Evolutionary conservation across 2,329 filamentous ascomycete species (phyloP), one percentile per base, ranked within the genome.

Genomic region (Penicillium sclerotiorum): DNA sequence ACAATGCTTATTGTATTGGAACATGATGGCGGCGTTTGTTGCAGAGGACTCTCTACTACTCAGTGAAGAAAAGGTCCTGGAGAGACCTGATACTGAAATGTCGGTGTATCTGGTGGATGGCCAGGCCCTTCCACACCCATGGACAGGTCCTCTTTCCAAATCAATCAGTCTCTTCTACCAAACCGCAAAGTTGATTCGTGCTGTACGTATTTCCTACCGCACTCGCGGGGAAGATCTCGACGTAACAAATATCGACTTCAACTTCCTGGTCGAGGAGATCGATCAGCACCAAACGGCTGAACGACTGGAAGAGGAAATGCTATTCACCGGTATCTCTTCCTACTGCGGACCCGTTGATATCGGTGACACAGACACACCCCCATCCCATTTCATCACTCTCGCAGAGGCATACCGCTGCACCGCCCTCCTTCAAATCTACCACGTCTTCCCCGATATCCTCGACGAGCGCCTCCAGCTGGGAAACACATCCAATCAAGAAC

Each of bases 271-370:
- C 4, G 52, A 61, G 27, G 57, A 58, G 20, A 46, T 61, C 20
- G 50, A 58, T 23, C 38, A 58, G 23, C 53, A 53, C 30, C 51
- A 56, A 39, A 50, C 49, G n/a, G 58, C 58, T 2, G 58, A 58
- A 20, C 30, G 45, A 7, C 51, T 61, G 0, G 58, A 61, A 48
- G 49, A 59, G 13, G 54, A 43, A 8, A 59, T 61, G 8, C 38
- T 61, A 1, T 61, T 59, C 39, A 50, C 51, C 0, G 57, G 57
- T 1, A 53, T 59, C 25, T 58, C 57, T 11, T 59, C 56, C 4
- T 61, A 59, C 39, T 61, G 55, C 18, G 58, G 58, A 0, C 58
- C 57, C 4, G 53, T 61, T 13, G 58, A 61, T n/a, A 56, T 56
- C 15, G 58, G 58, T 3, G 58, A 61, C 35, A 55, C 57, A 12